A percentile compares a stretch with the other conserved stretches of the same genome.
These are phyloP conservation scores for Pouteria glomerata DNA, from an alignment of 148 eudicot species.

Conservation along the genomic window DNA sequence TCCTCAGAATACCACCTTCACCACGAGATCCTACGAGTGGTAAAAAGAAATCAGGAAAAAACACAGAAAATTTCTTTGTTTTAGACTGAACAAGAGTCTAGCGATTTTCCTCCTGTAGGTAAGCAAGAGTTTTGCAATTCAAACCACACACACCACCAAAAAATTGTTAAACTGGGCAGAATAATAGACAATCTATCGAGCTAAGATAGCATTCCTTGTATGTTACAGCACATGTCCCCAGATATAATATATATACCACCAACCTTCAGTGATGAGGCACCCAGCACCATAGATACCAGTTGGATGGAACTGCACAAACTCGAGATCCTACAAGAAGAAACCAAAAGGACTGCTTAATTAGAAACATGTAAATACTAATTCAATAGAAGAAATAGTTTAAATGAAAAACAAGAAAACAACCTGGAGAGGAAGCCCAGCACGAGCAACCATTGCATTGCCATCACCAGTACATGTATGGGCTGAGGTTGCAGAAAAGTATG, in stretches of 20 bases:
- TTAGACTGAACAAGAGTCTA: no score
- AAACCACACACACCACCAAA: neutral
- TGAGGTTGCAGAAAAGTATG: conserved; percentile 97
- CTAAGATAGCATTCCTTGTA: neutral
- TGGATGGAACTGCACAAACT: conserved; percentile 98
- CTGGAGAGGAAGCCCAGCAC: conserved; percentile 94
- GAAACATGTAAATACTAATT: neutral
- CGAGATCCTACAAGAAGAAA: conserved; percentile 68
- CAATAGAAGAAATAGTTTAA: neutral
- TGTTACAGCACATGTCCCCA: neutral
- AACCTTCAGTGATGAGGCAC: conserved; percentile 95
- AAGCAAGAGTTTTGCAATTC: neutral
- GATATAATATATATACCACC: conserved; percentile 4
- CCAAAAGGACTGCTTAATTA: no score
- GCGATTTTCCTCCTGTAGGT: neutral
- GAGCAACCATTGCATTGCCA: conserved; percentile 98
- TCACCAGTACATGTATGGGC: conserved; percentile 99
- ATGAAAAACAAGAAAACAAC: conserved; percentile 20
- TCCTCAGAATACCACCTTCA: conserved; percentile 96
- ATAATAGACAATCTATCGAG: neutral
- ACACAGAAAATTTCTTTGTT: no score
- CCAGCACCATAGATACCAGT: conserved; percentile 99
- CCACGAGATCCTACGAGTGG: conserved; percentile 82
- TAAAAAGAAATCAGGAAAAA: conserved; percentile 7
- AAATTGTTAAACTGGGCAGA: neutral